Evolutionary conservation across 2,329 filamentous ascomycete genomes (phyloP), one percentile per base, ranked within the genome.

Genomic region (Aureobasidium sp.): DNA sequence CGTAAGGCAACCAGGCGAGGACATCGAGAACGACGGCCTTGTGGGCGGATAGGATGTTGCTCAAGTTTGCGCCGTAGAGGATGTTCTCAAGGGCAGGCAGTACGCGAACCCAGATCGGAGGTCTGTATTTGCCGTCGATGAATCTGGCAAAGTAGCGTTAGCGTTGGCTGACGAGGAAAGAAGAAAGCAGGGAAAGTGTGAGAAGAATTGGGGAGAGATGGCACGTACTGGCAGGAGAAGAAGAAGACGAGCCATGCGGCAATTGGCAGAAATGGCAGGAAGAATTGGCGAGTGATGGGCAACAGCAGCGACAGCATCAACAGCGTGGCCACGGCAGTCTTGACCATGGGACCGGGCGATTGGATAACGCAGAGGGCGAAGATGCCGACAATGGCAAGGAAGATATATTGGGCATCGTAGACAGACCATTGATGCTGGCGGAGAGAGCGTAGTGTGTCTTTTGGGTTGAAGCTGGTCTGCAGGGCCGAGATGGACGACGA

Each of bases 71-170:
- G 68, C 93, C 93, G 72, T 97, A 97, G 37, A 97, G 82, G 65
- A 97, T 94, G 75, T 97, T 97, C 77, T 97, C 93, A 66, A 97
- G 84, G 21, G 93, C 91, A 5, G 93, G 93, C 39, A 97, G 83
- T 32, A 97, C 91, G 70, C 92, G 91, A 67, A 97, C 93, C 90
- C 91, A 96, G 69, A 97, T 97, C 65, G 91, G 88, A 63, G 92
- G 92, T 67, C 93, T 86, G 78, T 91, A 94, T 71, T 93, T 89
- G 67, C 86, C 84, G 41, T 91, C 89, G 68, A 97, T 92, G 77
- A 96, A 97, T 71, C 91, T 96, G 70, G 11, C 62, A 4, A 45
- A 32, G 7, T 21, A 1, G 34, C 10, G 45, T 59, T 36, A 59
- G 57, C n/a, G 2, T 16, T 9, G 21, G 34, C 32, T 11, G n/a